A percentile compares a stretch with the other conserved stretches of the same genome.
phyloP scores from a whole-genome alignment of 1,284 basidiomycete genomes.

The Boletus semigastroideus region DNA sequence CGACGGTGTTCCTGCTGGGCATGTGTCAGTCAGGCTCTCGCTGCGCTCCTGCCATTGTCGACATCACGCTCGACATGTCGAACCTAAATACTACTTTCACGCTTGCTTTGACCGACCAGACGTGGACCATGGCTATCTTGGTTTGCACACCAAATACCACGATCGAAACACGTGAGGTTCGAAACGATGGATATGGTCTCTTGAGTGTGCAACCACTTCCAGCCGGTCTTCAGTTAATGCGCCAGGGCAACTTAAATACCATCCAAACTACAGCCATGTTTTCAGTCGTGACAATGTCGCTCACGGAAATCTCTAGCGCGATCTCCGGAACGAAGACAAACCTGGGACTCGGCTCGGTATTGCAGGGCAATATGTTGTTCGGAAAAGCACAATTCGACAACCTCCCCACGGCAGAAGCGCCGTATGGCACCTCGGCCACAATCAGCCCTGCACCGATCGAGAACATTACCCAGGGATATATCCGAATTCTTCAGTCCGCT shows the following conservation, averaged over 20 bases:
- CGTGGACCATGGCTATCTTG: conserved; percentile 23
- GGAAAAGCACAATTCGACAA: conserved; percentile 13
- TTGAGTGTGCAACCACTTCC: conserved; percentile 22
- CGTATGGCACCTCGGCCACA: not conserved
- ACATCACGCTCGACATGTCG: conserved; percentile 12
- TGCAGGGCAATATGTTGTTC: conserved; percentile 20
- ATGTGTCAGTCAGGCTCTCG: conserved; percentile 17
- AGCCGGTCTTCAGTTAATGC: conserved; percentile 7
- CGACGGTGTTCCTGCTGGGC: conserved; percentile 21
- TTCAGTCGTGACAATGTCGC: conserved; percentile 15
- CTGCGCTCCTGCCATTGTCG: too few relatives aligned
- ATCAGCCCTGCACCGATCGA: conserved; percentile 8
- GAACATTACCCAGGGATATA: conserved; percentile 20
- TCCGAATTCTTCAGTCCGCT: conserved; percentile 20
- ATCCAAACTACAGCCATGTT: conserved; percentile 24
- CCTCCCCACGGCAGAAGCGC: not conserved
- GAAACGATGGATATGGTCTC: conserved; percentile 20
- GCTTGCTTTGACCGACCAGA: conserved; percentile 14
- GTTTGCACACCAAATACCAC: conserved; percentile 23
- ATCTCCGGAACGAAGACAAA: not conserved
- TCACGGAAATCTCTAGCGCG: conserved; percentile 6
- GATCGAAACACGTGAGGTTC: conserved; percentile 30
- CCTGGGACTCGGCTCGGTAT: conserved; percentile 12
- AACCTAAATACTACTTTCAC: conserved; percentile 13
- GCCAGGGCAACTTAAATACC: conserved; percentile 25